These are phyloP conservation scores for Candida nemodendra DNA, from an alignment of 805 yeast species.

Conservation along the genomic window DNA sequence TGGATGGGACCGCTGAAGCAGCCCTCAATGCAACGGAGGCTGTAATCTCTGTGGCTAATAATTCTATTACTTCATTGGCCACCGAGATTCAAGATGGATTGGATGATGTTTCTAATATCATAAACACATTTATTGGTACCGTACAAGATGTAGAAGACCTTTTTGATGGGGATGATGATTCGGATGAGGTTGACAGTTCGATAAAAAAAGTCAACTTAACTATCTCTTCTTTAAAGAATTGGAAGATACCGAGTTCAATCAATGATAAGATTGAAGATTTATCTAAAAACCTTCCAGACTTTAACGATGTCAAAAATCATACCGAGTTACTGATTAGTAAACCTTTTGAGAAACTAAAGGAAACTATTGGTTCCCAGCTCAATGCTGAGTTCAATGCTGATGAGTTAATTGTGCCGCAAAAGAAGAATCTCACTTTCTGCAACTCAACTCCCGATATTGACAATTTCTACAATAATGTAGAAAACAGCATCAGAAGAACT, in stretches of 20 bases:
- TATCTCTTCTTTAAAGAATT: slow-evolving; percentile 49
- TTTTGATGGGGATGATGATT: slow-evolving; percentile 47
- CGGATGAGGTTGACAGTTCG: slow-evolving; percentile 29
- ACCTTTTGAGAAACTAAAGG: slow-evolving; percentile 57
- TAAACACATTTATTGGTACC: slow-evolving; percentile 52
- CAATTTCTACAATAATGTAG: slow-evolving; percentile 35
- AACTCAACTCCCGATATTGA: slow-evolving; percentile 40
- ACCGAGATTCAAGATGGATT: slow-evolving; percentile 66
- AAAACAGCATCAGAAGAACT: slow-evolving; percentile 33
- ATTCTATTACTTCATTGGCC: slow-evolving; percentile 52
- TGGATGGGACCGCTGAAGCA: slow-evolving; percentile 68
- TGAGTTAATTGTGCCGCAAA: slow-evolving; percentile 41
- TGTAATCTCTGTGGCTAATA: slow-evolving; percentile 59
- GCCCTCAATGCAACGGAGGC: slow-evolving; percentile 73
- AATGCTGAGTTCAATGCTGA: slow-evolving; percentile 21
- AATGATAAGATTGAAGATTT: slow-evolving; percentile 54
- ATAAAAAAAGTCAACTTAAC: slow-evolving; percentile 56
- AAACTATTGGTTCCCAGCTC: slow-evolving; percentile 33
- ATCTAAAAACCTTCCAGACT: slow-evolving; percentile 57
- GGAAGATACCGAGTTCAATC: slow-evolving; percentile 66
- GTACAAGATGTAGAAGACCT: slow-evolving; percentile 48
- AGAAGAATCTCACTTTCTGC: slow-evolving; percentile 37
- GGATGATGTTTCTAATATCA: slow-evolving; percentile 51
- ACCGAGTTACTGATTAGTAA: slow-evolving; percentile 51
- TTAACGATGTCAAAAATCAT: slow-evolving; percentile 58